phyloP scores from a whole-genome alignment of 306 rosid species.

The Argentina anserina region DNA sequence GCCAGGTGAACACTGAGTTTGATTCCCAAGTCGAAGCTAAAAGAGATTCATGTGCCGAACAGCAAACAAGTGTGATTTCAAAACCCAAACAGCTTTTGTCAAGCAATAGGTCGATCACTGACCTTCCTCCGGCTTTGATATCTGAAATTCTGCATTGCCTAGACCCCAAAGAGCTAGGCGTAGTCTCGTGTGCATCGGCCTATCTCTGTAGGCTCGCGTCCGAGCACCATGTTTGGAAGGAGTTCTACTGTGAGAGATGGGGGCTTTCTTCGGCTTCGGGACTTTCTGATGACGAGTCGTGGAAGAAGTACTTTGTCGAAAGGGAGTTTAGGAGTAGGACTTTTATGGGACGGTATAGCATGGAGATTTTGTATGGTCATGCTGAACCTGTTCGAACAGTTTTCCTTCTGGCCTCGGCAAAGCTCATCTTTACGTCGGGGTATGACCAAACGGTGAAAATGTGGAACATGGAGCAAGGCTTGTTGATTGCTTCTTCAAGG shows the following conservation, averaged over 20 bases:
- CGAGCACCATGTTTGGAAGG: conserved; percentile 95
- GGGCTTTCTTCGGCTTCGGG: conserved; percentile 55
- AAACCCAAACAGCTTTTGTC: conserved; percentile 20
- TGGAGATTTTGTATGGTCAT: conserved; percentile 79
- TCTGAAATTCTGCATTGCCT: conserved; percentile 82
- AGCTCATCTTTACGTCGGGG: conserved; percentile 82
- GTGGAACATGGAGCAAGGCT: conserved; percentile 91
- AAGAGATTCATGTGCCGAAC: conserved; percentile 27
- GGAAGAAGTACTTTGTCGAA: conserved; percentile 83
- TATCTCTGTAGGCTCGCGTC: conserved; percentile 58
- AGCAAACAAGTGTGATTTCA: conserved; percentile 23
- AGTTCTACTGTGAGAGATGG: conserved; percentile 90
- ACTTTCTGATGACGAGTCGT: conserved; percentile 55
- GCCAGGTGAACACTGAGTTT: conserved; percentile 46
- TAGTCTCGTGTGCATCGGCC: conserved; percentile 73
- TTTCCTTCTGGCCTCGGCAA: conserved; percentile 73
- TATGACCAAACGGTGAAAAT: conserved; percentile 81
- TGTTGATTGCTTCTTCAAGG: conserved; percentile 66
- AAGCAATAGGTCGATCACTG: conserved; percentile 35
- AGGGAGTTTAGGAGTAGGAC: conserved; percentile 93
- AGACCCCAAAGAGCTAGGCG: conserved; percentile 86
- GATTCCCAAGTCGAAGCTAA: conserved; percentile 22
- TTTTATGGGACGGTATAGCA: conserved; percentile 81
- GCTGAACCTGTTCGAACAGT: conserved; percentile 80
- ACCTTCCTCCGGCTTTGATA: conserved; percentile 73